These are phyloP conservation scores for Wickerhamomyces alni DNA, from an alignment of 805 yeast genomes.

Conservation along the genomic window DNA sequence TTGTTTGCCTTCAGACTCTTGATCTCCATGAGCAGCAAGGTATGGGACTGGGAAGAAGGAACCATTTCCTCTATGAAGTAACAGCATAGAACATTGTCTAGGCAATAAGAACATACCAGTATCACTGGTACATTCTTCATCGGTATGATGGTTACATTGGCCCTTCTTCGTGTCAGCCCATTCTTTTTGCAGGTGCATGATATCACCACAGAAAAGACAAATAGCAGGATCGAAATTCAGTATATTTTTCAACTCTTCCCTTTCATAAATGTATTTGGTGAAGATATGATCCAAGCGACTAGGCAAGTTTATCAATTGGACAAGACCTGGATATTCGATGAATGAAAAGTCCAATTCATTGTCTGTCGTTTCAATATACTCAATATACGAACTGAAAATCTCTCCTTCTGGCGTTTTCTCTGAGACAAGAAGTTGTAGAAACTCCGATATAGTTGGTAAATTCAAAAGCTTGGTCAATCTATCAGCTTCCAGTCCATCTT, in stretches of 20 bases:
- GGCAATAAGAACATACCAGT: slow-evolving; percentile 73
- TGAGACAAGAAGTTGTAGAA: slow-evolving; percentile 10
- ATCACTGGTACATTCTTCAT: slow-evolving; percentile 55
- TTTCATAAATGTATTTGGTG: slow-evolving; percentile 47
- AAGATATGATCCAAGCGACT: slow-evolving; percentile 61
- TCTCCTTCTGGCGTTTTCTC: slow-evolving; percentile 21
- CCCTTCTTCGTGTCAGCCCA: slow-evolving; percentile 56
- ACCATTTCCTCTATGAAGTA: slow-evolving; percentile 72
- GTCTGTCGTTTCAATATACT: slow-evolving; percentile 17
- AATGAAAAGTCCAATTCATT: slow-evolving; percentile 14
- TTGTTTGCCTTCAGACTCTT: slow-evolving; percentile 65
- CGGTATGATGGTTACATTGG: slow-evolving; percentile 71
- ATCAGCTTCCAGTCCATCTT: slow-evolving; percentile 43
- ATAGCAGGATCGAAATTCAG: slow-evolving; percentile 67
- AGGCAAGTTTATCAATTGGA: slow-evolving; percentile 54
- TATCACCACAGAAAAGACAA: slow-evolving; percentile 75
- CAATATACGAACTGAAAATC: slow-evolving; percentile 13
- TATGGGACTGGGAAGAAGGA: slow-evolving; percentile 82
- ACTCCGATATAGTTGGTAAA: slow-evolving; percentile 32
- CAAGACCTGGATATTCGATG: slow-evolving; percentile 58
- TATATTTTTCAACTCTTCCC: slow-evolving; percentile 32
- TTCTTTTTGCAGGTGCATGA: slow-evolving; percentile 59
- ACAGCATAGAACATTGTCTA: slow-evolving; percentile 54
- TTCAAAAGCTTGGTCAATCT: slow-evolving; percentile 44
- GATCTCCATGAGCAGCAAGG: slow-evolving; percentile 80